Evolutionary conservation across 192 early-diverging fungal species (phyloP).

Genomic region (Podila verticillata): DNA sequence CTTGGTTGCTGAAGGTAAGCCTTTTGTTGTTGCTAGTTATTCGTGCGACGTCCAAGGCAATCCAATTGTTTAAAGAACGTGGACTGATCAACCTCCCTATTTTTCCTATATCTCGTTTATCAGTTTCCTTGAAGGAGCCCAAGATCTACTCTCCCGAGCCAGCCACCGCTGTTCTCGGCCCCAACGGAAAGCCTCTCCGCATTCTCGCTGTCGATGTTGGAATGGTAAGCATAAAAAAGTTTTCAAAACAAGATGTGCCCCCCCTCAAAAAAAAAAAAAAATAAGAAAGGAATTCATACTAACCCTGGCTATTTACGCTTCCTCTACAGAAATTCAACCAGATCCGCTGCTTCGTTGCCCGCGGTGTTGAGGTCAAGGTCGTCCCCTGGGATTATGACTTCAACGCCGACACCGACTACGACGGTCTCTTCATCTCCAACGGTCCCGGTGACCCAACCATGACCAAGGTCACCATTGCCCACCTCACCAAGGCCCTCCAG

Average conservation of each 20-base stretch:
- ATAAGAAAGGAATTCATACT: not conserved
- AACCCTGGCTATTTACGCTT: not conserved
- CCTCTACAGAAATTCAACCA: slow-evolving; percentile 88
- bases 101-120: not conserved
- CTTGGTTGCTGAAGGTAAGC: slow-evolving; percentile 83
- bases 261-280: too few relatives aligned
- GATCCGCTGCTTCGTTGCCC: slow-evolving; percentile 96
- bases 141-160: slow-evolving; percentile 79
- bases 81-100: not conserved
- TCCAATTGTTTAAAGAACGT: not conserved
- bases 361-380: slow-evolving; percentile 92
- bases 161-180: slow-evolving; percentile 60
- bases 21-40: not conserved
- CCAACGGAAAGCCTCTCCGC: slow-evolving; percentile 77
- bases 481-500: slow-evolving; percentile 73
- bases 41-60: not conserved
- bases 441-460: slow-evolving; percentile 97
- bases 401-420: slow-evolving; percentile 75
- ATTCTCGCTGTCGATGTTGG: slow-evolving; percentile 97
- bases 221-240: slow-evolving; percentile 61
- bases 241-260: too few relatives aligned
- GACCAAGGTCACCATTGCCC: slow-evolving; percentile 80
- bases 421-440: slow-evolving; percentile 94
- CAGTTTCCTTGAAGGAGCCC: slow-evolving; percentile 86
- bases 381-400: slow-evolving; percentile 99